phyloP scores from a whole-genome alignment of 495 filamentous ascomycete genomes.

The Hypomontagnella submonticulosa region DNA sequence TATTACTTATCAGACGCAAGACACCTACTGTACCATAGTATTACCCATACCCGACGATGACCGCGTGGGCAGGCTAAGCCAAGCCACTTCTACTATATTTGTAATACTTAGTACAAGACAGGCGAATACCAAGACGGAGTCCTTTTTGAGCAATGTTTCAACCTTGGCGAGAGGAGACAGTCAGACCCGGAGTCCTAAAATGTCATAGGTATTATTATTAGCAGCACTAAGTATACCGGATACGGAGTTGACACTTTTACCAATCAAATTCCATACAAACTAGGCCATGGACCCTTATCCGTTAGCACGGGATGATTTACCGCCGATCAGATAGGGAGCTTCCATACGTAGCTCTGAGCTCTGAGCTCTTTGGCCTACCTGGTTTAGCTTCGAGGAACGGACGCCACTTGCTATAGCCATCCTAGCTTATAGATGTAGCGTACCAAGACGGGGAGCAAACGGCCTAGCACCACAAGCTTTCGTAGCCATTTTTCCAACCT shows the following conservation, averaged over 20 bases:
- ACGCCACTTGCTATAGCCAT: constrained; percentile 23
- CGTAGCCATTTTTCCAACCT: constrained; percentile 7
- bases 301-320: constrained; percentile 24
- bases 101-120: constrained; percentile 15
- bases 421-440: constrained; percentile 16
- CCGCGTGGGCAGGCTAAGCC: constrained; percentile 16
- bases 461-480: constrained; percentile 32
- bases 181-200: constrained; percentile 7
- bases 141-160: not conserved
- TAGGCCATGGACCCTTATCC: constrained; percentile 33
- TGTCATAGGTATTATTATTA: constrained; percentile 37
- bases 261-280: constrained; percentile 21
- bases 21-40: not conserved
- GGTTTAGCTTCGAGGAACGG: not conserved
- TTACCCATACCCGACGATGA: constrained; percentile 25
- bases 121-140: constrained; percentile 38
- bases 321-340: constrained; percentile 36
- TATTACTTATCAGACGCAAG: constrained; percentile 5
- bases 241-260: constrained; percentile 24
- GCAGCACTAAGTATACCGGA: constrained; percentile 5
- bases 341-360: too few relatives aligned
- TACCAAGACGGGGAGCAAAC: constrained; percentile 19
- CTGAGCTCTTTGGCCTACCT: not conserved
- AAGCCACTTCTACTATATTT: constrained; percentile 1
- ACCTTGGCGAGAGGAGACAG: constrained; percentile 12